Evolutionary conservation across 176 grass and related monocot genomes (phyloP), one percentile per base, ranked within the genome.

Genomic region (Ensete ventricosum): DNA sequence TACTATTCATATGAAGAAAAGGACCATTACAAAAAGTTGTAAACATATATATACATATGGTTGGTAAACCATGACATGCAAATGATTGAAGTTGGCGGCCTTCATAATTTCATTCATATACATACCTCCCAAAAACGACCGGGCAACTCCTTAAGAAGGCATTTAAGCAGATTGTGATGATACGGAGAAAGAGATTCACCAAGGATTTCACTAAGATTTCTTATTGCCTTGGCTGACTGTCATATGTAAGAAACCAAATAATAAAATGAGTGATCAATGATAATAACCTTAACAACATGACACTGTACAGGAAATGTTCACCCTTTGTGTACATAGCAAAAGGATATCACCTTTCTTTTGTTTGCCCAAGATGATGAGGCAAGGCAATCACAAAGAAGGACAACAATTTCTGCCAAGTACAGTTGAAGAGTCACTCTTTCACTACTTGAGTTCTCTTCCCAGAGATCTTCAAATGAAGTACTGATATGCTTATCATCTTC

Each of bases 401-500:
- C 84, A 25, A 89, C 69, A 66, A 85, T 86, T 87, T 97, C 94
- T 83, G 78, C 85, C 64, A 93, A 82, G 73, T 97, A 97, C 73
- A 97, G 74, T 51, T 88, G 81, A 62, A 97, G 84, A 14, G 94
- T 97, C 67, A 93, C 71, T 91, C 90, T 90, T 89, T 97, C 94
- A 81, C 90, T 92, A 59, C 84, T 93, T 79, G 90, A 89, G 77
- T 86, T 89, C 78, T 93, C 94, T 64, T 91, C 90, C 94, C 94
- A 97, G 59, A 97, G 84, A 77, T 97, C 94, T 73, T 90, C 86
- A 93, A 89, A 97, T 80, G 90, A 80, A 14, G 83, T 72, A 84
- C 87, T 85, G 55, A 87, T 93, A 69, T 91, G 85, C 85, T 97
- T 91, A 76, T 93, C 94, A 87, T 97, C 94, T 72, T 97, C 94